phyloP scores from a whole-genome alignment of 129 eudicot species.

The Deinandra increscens region DNA sequence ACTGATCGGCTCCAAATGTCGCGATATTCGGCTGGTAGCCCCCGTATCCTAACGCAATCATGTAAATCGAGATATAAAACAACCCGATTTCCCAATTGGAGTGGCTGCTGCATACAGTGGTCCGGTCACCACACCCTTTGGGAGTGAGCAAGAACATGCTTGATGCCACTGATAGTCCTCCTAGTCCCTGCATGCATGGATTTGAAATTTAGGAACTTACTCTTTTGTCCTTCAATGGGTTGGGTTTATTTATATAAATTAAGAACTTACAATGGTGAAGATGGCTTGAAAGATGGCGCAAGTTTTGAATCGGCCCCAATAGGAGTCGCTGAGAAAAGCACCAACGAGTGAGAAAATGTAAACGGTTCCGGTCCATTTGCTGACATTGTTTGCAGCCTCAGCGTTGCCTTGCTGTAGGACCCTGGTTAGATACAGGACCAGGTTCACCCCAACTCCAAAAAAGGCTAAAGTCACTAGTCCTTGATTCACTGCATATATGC shows the following conservation, averaged over 20 bases:
- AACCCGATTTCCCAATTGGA: conserved; percentile 69
- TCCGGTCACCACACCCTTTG: conserved; percentile 79
- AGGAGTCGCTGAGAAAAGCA: conserved; percentile 93
- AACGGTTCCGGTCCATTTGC: conserved; percentile 99
- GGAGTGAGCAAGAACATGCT: conserved; percentile 75
- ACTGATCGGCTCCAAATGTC: conserved; percentile 94
- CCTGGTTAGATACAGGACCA: conserved; percentile 83
- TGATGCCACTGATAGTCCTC: conserved; percentile 55
- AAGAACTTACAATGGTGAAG: conserved; percentile 66
- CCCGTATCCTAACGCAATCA: conserved; percentile 87
- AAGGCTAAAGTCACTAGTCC: conserved; percentile 92
- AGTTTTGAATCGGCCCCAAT: conserved; percentile 96
- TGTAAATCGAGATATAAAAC: conserved; percentile 78
- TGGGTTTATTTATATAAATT: too few relatives aligned
- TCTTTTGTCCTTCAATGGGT: too few relatives aligned
- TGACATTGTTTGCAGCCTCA: conserved; percentile 93
- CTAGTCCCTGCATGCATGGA: conserved; percentile 54
- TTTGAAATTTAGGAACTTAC: conserved; percentile 8
- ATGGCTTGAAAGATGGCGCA: conserved; percentile 90
- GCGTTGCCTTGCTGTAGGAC: conserved; percentile 83
- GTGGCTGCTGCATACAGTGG: conserved; percentile 51
- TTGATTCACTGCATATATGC: conserved; percentile 83
- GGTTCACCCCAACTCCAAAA: conserved; percentile 95
- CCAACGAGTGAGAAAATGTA: conserved; percentile 96
- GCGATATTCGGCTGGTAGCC: conserved; percentile 98